phyloP scores from a whole-genome alignment of 352 stramenopile species.

The Globisporangium apiculatum region DNA sequence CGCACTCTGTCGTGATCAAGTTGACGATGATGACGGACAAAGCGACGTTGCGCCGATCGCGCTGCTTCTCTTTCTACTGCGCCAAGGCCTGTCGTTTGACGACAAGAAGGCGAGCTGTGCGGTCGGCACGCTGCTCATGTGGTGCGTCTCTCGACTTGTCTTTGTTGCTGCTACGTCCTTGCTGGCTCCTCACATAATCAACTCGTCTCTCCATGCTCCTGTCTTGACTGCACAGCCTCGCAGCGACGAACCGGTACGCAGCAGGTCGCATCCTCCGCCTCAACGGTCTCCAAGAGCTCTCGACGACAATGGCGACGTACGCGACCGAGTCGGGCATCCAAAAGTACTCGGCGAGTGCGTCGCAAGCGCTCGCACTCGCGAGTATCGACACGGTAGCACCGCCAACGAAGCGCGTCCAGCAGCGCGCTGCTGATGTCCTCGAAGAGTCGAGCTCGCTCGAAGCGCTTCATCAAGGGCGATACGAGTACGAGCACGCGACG shows the following conservation, averaged over 20 bases:
- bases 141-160: constrained; percentile 20
- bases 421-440: constrained; percentile 34
- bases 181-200: neutral
- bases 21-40: constrained; percentile 4
- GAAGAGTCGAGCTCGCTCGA: constrained; percentile 31
- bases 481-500: neutral
- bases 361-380: constrained; percentile 47
- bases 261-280: constrained; percentile 43
- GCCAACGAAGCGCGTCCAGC: constrained; percentile 28
- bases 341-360: constrained; percentile 52
- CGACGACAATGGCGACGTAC: constrained; percentile 68
- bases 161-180: neutral
- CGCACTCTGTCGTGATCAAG: constrained; percentile 35
- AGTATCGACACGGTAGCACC: constrained; percentile 26
- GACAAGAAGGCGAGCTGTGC: constrained; percentile 80
- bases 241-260: constrained; percentile 42
- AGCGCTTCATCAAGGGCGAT: constrained; percentile 21
- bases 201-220: neutral
- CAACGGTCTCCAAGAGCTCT: constrained; percentile 62
- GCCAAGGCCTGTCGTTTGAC: constrained; percentile 62
- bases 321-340: constrained; percentile 59
- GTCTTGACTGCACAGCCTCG: constrained; percentile 24
- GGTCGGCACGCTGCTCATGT: constrained; percentile 66
- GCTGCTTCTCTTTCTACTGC: constrained; percentile 60
- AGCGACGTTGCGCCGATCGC: constrained; percentile 57